Percentiles rank a stretch among this genome's conserved stretches.
These are phyloP conservation scores for Trichophyton rubrum DNA, from an alignment of 2,329 filamentous ascomycete species.

Conservation along the genomic window DNA sequence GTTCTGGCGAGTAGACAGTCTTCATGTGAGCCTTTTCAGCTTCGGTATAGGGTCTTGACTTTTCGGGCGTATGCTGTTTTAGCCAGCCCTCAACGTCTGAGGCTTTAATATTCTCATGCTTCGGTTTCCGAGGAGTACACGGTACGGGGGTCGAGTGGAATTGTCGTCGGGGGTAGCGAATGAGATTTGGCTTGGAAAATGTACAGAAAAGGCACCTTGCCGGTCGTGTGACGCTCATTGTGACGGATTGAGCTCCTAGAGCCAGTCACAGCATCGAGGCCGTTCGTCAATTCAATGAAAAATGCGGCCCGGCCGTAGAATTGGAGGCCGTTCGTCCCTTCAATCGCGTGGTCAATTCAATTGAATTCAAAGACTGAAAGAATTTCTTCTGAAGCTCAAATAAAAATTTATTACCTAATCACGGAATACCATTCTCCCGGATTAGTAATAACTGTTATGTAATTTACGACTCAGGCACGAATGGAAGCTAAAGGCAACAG, in stretches of 20 bases:
- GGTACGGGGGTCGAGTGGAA: constrained; percentile 36
- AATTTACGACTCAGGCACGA: too few relatives aligned
- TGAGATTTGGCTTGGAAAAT: constrained; percentile 32
- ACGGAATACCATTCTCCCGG: neutral
- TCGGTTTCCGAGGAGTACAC: constrained; percentile 23
- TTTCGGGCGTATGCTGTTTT: constrained; percentile 16
- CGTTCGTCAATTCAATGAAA: constrained; percentile 6
- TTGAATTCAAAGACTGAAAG: constrained; percentile 2
- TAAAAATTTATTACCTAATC: neutral
- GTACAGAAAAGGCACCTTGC: constrained; percentile 40
- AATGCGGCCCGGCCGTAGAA: constrained; percentile 1
- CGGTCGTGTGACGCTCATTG: constrained; percentile 39
- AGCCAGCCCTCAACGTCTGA: constrained; percentile 15
- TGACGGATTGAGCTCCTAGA: constrained; percentile 20
- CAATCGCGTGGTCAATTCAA: constrained; percentile 2
- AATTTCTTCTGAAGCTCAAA: constrained; percentile 3
- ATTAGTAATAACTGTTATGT: neutral
- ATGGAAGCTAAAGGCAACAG: too few relatives aligned
- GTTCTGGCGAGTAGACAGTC: constrained; percentile 63
- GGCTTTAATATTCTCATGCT: constrained; percentile 29
- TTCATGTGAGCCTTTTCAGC: constrained; percentile 52
- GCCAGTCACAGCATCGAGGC: constrained; percentile 11
- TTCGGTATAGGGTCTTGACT: constrained; percentile 49
- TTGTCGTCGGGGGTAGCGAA: constrained; percentile 35
- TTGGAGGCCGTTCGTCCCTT: neutral